A percentile compares a stretch with the other conserved stretches of the same genome.
phyloP scores from a whole-genome alignment of 257 asterid species.

The Solanum corneliomulleri region DNA sequence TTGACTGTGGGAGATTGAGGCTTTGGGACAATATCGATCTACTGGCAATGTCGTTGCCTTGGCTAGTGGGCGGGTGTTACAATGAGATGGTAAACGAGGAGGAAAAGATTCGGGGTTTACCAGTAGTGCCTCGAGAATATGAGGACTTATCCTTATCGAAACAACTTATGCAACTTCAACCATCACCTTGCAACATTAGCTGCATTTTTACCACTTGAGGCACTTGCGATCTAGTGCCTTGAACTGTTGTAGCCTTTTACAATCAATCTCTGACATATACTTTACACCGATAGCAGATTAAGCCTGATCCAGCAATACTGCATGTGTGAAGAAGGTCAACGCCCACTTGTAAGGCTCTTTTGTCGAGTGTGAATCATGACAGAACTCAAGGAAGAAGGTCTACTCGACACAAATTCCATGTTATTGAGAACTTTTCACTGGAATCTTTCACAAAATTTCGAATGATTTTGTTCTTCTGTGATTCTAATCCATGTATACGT shows the following conservation, averaged over 20 bases:
- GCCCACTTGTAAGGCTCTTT: not conserved
- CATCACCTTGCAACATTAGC: not conserved
- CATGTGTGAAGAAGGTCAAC: not conserved
- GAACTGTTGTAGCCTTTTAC: not conserved
- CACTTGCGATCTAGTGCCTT: not conserved
- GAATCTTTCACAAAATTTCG: not conserved
- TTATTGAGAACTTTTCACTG: not conserved
- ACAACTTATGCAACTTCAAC: not conserved
- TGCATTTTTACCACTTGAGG: not conserved
- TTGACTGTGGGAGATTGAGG: not conserved
- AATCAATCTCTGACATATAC: not conserved
- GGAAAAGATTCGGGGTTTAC: not conserved
- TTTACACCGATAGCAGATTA: not conserved
- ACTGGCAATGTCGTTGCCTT: not conserved
- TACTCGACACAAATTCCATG: not conserved
- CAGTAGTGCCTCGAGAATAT: not conserved
- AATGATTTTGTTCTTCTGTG: not conserved
- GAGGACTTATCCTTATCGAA: not conserved
- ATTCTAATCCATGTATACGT: not conserved
- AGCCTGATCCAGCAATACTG: not conserved
- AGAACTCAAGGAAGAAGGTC: not conserved
- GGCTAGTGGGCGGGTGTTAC: not conserved
- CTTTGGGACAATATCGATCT: not conserved
- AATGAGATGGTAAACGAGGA: not conserved
- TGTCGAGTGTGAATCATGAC: not conserved